Evolutionary conservation across 768 basidiomycete genomes (phyloP).

Genomic region (Amanita molliuscula): DNA sequence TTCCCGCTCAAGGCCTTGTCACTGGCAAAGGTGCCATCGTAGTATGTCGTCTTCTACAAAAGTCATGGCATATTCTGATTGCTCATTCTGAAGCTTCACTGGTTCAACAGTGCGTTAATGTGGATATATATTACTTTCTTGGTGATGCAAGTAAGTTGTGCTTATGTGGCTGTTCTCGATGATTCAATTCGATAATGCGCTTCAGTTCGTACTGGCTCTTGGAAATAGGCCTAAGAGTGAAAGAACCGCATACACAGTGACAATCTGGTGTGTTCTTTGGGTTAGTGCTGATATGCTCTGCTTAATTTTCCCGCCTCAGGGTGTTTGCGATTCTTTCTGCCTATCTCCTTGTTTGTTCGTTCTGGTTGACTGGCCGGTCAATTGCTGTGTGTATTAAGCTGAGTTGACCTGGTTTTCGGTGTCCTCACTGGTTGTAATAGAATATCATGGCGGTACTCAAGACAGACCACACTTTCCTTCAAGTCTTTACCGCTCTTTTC

Average conservation of each 20-base stretch:
- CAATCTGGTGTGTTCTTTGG: constrained; percentile 43
- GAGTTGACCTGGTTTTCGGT: background rate
- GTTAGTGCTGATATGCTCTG: background rate
- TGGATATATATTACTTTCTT: constrained; percentile 88
- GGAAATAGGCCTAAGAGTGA: constrained; percentile 88
- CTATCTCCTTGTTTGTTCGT: constrained; percentile 82
- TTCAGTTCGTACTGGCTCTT: constrained; percentile 43
- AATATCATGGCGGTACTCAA: constrained; percentile 40
- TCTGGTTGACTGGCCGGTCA: constrained; percentile 72
- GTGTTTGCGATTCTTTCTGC: constrained; percentile 76
- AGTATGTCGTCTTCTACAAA: constrained; percentile 56
- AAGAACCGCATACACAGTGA: constrained; percentile 57
- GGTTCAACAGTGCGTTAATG: constrained; percentile 74
- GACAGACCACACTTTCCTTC: constrained; percentile 26
- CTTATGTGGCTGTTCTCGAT: background rate
- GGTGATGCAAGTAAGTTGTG: constrained; percentile 42
- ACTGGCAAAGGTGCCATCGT: background rate
- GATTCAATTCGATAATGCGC: background rate
- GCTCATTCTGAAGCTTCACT: constrained; percentile 28
- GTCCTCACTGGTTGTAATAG: constrained; percentile 18
- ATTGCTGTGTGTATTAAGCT: constrained; percentile 44
- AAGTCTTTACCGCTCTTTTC: constrained; percentile 58
- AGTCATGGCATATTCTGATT: constrained; percentile 42
- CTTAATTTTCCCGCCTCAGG: constrained; percentile 24
- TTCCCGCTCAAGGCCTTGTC: constrained; percentile 40